Conservation (phyloP, 805 yeast species). For the Ogataea siamensis region DNA sequence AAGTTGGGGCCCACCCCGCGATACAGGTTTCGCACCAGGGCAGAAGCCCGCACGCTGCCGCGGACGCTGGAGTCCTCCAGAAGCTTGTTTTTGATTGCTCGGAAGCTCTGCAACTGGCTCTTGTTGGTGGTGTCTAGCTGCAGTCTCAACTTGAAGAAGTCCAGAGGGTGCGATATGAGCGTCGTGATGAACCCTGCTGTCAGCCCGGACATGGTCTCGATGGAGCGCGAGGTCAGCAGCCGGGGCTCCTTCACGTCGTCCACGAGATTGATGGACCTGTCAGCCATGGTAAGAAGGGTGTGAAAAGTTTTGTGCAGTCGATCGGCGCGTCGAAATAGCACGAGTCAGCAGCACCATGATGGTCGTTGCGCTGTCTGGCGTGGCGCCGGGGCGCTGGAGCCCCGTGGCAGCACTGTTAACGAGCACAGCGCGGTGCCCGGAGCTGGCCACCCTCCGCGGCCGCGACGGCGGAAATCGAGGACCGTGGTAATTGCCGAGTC, state of each 20-base stretch:
- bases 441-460: no score
- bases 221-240: constrained; percentile 15
- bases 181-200: constrained; percentile 83
- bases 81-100: constrained; percentile 23
- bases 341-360: background rate
- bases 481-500: constrained; percentile 2
- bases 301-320: constrained; percentile 9
- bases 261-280: constrained; percentile 14
- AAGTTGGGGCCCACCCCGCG: constrained; percentile 81
- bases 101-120: constrained; percentile 31
- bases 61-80: constrained; percentile 11
- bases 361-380: background rate
- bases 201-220: constrained; percentile 68
- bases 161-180: constrained; percentile 82
- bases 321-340: constrained; percentile 9
- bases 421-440: background rate
- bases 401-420: background rate
- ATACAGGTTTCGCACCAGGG: constrained; percentile 41
- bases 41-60: constrained; percentile 11
- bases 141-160: constrained; percentile 75
- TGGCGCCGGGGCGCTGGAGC: no score
- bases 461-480: no score
- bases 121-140: constrained; percentile 53
- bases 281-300: constrained; percentile 8
- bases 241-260: constrained; percentile 15